Evolutionary conservation across 225 moss, liverwort and hornwort genomes (phyloP).

Genomic region (Climacium dendroides): DNA sequence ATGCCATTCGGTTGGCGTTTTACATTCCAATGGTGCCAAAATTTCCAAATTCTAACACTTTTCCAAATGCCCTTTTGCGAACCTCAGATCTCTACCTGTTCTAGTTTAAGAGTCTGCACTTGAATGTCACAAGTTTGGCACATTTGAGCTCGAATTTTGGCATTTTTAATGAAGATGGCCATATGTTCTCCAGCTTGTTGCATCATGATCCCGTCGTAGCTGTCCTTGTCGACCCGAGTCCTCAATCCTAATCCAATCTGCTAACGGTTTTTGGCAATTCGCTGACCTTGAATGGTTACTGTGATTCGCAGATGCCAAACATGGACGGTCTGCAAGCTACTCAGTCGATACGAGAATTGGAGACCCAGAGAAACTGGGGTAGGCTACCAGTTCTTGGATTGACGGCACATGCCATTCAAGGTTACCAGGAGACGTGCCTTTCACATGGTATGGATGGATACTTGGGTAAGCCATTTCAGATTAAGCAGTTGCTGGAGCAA

Average conservation of each 20-base stretch:
- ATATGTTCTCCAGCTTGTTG: background rate
- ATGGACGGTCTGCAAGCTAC: constrained; percentile 75
- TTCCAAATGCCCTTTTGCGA: background rate
- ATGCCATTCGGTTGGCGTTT: background rate
- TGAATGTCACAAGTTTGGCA: background rate
- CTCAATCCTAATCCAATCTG: background rate
- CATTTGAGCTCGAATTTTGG: background rate
- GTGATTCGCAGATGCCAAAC: constrained; percentile 52
- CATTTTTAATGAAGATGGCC: background rate
- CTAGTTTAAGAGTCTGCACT: background rate
- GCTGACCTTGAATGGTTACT: background rate
- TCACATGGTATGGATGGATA: constrained; percentile 25
- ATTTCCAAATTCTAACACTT: background rate
- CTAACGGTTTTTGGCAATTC: background rate
- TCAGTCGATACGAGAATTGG: constrained; percentile 33
- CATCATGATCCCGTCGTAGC: background rate
- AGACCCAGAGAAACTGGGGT: constrained; percentile 17
- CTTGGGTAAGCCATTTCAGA: constrained; percentile 59
- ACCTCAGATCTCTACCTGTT: background rate
- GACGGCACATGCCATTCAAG: constrained; percentile 70
- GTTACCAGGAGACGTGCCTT: constrained; percentile 51
- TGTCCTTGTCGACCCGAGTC: background rate
- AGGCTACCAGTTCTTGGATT: constrained; percentile 53
- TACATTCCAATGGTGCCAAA: background rate
- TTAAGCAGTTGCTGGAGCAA: constrained; percentile 37